Conservation (phyloP, 2,329 filamentous ascomycete species). For the Thermoascus crustaceus region DNA sequence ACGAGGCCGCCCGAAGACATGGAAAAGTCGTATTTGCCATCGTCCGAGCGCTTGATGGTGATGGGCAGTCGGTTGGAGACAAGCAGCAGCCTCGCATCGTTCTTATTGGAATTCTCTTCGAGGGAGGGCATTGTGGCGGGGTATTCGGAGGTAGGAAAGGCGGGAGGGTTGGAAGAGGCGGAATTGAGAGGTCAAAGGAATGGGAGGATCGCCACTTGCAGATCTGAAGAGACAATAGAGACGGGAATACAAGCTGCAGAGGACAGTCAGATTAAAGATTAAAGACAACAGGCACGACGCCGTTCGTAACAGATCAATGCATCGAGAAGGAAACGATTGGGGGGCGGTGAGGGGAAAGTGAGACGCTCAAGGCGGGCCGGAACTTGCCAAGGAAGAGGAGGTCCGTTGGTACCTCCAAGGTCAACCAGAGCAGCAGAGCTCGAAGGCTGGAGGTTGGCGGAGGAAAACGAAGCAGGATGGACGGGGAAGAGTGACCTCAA, state of each 20-base stretch:
- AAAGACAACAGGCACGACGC: neutral
- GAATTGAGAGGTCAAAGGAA: neutral
- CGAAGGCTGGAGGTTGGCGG: no score
- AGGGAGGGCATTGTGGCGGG: conserved; percentile 25
- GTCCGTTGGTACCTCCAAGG: no score
- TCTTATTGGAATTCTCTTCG: conserved; percentile 23
- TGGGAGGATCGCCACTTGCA: neutral
- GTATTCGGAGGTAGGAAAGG: conserved; percentile 1
- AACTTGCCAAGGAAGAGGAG: no score
- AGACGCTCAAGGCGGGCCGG: no score
- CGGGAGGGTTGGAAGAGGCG: neutral
- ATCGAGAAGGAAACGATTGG: no score
- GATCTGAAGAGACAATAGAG: neutral
- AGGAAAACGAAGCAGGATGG: no score
- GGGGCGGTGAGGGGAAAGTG: no score
- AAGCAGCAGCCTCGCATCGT: conserved; percentile 57
- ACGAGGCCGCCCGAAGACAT: conserved; percentile 97
- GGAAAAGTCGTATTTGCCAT: conserved; percentile 85
- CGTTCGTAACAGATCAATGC: neutral
- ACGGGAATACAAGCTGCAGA: neutral
- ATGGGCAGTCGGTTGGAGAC: conserved; percentile 93
- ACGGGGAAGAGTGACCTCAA: conserved; percentile 1
- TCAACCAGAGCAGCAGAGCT: no score
- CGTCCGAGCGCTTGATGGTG: conserved; percentile 87
- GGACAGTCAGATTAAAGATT: conserved; percentile 1